Percentiles rank a stretch among this genome's conserved stretches.
Conservation (phyloP, 106 monocot species). For the Apostasia ramifera region DNA sequence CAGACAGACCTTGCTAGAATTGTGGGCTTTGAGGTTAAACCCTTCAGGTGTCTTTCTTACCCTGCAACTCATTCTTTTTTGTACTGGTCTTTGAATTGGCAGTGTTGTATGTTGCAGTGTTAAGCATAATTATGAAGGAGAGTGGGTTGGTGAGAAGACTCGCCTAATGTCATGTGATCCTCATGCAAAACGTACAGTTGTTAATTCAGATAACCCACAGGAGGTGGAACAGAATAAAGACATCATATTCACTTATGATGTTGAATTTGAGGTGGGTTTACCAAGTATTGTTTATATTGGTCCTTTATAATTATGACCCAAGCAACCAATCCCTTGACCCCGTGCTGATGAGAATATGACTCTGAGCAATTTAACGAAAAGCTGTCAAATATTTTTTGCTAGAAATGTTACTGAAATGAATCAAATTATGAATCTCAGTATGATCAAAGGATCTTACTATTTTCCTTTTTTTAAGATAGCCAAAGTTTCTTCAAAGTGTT, state of each 20-base stretch:
- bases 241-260: constrained; percentile 92
- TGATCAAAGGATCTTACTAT: no score
- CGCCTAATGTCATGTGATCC: constrained; percentile 80
- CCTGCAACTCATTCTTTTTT: background rate
- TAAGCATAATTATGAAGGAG: constrained; percentile 79
- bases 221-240: constrained; percentile 79
- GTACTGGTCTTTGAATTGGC: background rate
- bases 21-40: constrained; percentile 92
- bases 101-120: constrained; percentile 47
- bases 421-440: no score
- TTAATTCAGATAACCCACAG: constrained; percentile 74
- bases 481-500: no score
- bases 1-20: constrained; percentile 70
- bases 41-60: constrained; percentile 54
- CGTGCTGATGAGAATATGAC: no score
- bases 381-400: no score
- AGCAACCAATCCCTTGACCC: no score
- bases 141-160: constrained; percentile 75
- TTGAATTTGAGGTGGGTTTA: constrained; percentile 64
- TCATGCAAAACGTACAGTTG: constrained; percentile 61
- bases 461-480: no score
- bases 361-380: no score
- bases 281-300: background rate
- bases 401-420: no score
- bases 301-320: no score